phyloP scores from a whole-genome alignment of 352 stramenopile genomes.

The Aphanomyces cochlioides region DNA sequence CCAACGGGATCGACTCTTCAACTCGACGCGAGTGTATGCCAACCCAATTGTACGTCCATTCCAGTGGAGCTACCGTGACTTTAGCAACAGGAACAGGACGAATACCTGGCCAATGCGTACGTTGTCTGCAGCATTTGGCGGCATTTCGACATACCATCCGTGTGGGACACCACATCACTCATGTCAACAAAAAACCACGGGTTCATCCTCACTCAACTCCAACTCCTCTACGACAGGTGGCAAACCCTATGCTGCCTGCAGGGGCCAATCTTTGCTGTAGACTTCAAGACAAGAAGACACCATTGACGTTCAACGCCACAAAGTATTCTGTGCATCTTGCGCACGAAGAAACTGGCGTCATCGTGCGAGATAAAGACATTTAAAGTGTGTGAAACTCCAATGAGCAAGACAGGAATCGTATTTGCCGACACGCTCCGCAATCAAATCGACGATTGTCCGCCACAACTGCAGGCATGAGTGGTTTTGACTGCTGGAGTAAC shows the following conservation, averaged over 20 bases:
- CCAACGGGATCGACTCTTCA: background rate
- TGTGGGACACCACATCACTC: slow-evolving; percentile 11
- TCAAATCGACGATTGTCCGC: too few species aligned
- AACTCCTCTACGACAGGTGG: slow-evolving; percentile 18
- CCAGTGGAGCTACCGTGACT: background rate
- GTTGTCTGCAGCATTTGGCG: slow-evolving; percentile 3
- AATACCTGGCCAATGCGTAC: background rate
- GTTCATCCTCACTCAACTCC: slow-evolving; percentile 15
- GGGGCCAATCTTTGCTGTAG: slow-evolving; percentile 3
- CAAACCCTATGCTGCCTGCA: too few species aligned
- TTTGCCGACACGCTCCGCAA: slow-evolving; percentile 11
- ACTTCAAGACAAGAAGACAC: slow-evolving; percentile 2
- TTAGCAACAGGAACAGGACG: background rate
- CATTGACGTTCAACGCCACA: background rate
- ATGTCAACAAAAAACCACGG: slow-evolving; percentile 1
- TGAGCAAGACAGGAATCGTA: background rate
- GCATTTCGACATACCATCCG: slow-evolving; percentile 7
- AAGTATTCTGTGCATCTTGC: slow-evolving; percentile 4
- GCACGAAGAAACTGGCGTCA: background rate
- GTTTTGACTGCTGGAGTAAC: too few species aligned
- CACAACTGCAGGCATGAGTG: too few species aligned
- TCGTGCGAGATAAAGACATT: background rate
- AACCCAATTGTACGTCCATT: background rate
- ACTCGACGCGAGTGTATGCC: background rate
- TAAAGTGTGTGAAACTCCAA: background rate